Evolutionary conservation across 768 basidiomycete species (phyloP), one percentile per base, ranked within the genome.

Genomic region (Trametes villosa): DNA sequence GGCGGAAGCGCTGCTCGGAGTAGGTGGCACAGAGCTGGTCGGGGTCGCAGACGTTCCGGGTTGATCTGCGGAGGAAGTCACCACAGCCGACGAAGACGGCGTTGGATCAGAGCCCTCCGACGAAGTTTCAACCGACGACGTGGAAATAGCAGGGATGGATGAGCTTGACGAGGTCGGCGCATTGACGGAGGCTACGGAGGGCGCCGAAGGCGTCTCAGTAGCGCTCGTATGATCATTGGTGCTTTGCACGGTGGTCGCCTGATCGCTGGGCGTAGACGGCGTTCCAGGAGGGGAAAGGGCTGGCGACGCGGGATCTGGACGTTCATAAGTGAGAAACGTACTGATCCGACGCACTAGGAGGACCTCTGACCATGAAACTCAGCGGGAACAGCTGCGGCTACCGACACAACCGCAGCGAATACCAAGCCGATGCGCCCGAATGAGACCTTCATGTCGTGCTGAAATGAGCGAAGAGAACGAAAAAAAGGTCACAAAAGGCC

Each of bases 371-470:
- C 49, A 22, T 62, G n/a, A 30, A 42, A 41, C 9, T 13, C 18
- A 9, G 54, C 55, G 12, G 55, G 60, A 41, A 20, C n/a, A 26
- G 60, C 60, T 4, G 30, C 22, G 2, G 31, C 57, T 13, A 27
- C 48, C 6, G 57, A 29, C 22, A 30, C 40, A 9, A 27, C 49
- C 6, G 42, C 30, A 18, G 31, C 47, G 9, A 59, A 12, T 18
- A 49, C 20, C n/a, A 63, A 12, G 7, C 47, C 5, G 18, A 30
- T 9, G 20, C 12, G 41, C 4, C 40, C 40, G 40, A 59, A 12
- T 12, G 47, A 29, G 20, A 59, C 17, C 57, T 50, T 58, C 62
- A 63, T 63, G n/a, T 50, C 27, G 46, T 24, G 36, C 36, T 18
- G 22, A 9, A 31, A 49, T 31, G 47, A 49, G 42, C 9, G 36